Percentiles rank a stretch among this genome's conserved stretches.
Evolutionary conservation across 1,139 yeast genomes (phyloP).

Genomic region (Magnusiomyces paraingens): DNA sequence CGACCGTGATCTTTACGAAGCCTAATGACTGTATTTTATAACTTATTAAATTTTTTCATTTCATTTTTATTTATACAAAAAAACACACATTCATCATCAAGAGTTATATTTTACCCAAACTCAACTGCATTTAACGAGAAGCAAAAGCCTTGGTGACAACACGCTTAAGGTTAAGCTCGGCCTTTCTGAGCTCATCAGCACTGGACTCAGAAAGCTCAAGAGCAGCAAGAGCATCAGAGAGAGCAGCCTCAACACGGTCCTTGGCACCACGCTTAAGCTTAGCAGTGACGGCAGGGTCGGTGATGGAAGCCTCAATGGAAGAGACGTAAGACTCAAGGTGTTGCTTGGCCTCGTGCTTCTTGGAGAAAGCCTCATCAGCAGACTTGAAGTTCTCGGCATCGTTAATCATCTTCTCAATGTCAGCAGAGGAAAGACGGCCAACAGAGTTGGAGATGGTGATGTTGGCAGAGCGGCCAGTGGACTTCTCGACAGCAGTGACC

Average conservation of each 20-base stretch:
- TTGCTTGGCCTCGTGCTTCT: constrained; percentile 99
- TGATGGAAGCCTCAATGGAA: constrained; percentile 91
- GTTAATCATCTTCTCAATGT: constrained; percentile 96
- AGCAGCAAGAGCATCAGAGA: constrained; percentile 97
- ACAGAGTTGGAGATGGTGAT: constrained; percentile 99
- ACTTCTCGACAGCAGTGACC: constrained; percentile 99
- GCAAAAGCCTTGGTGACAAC: constrained; percentile 99
- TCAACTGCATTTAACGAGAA: constrained; percentile 64
- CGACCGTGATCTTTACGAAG: constrained; percentile 1
- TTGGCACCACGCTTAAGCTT: constrained; percentile 97
- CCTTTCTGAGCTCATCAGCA: constrained; percentile 98
- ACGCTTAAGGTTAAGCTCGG: constrained; percentile 98
- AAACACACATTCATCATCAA: neutral
- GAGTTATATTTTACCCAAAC: neutral
- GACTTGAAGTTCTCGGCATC: constrained; percentile 99
- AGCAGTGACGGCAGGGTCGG: constrained; percentile 97
- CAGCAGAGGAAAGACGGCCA: constrained; percentile 97
- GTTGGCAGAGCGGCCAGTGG: constrained; percentile 99
- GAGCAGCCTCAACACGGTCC: constrained; percentile 97
- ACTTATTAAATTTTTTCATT: neutral
- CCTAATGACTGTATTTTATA: neutral
- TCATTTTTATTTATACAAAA: neutral
- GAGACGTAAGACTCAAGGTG: constrained; percentile 98
- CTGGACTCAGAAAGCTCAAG: constrained; percentile 94
- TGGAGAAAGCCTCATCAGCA: constrained; percentile 98